Conservation (phyloP, 2,329 filamentous ascomycete species). For the Pseudocercospora crystallina region DNA sequence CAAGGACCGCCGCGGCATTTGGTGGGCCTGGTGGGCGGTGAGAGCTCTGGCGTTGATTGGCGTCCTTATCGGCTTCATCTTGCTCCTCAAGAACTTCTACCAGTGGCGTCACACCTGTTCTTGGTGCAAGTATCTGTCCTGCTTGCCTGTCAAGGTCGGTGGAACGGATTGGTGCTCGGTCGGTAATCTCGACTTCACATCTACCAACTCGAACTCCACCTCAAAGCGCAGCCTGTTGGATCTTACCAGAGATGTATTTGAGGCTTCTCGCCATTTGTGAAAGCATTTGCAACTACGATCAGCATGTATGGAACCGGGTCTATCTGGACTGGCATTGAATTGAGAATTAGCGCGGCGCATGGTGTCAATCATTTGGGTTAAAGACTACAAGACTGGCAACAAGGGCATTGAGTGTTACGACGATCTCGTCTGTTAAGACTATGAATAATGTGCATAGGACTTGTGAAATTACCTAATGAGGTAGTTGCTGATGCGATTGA, state of each 20-base stretch:
- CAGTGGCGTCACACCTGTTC: slow-evolving; percentile 69
- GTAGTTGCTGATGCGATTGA: no score
- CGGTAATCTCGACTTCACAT: slow-evolving; percentile 40
- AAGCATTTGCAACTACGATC: neutral
- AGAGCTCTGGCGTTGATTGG: slow-evolving; percentile 73
- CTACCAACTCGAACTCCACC: slow-evolving; percentile 18
- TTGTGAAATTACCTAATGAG: no score
- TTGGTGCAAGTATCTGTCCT: slow-evolving; percentile 96
- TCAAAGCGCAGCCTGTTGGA: slow-evolving; percentile 19
- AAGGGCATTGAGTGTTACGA: neutral
- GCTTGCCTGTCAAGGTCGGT: slow-evolving; percentile 64
- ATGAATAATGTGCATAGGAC: slow-evolving; percentile 5
- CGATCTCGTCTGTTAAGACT: neutral
- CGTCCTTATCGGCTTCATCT: slow-evolving; percentile 81
- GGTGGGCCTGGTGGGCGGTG: slow-evolving; percentile 97
- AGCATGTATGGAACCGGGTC: neutral
- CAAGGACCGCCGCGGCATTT: slow-evolving; percentile 84
- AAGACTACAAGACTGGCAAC: neutral
- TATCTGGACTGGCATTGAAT: neutral
- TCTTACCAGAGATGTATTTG: slow-evolving; percentile 14
- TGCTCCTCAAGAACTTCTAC: slow-evolving; percentile 91
- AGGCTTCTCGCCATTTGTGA: slow-evolving; percentile 6
- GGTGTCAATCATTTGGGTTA: neutral
- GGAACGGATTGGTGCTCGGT: slow-evolving; percentile 61
- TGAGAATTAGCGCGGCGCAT: slow-evolving; percentile 15